Base-by-base conservation (phyloP, 2,329 filamentous ascomycete species). In the Zalaria obscura region DNA sequence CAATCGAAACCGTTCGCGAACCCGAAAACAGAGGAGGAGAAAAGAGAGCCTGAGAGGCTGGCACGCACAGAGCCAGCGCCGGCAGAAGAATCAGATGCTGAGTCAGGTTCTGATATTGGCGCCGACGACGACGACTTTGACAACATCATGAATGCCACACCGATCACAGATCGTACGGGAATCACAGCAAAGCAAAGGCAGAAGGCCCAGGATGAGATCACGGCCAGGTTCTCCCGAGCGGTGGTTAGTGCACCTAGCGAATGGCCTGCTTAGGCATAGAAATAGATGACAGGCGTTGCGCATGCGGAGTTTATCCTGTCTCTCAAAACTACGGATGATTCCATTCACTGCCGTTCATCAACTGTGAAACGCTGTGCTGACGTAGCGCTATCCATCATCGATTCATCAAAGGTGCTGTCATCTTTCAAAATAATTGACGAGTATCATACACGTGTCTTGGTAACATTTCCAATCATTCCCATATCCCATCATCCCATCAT, bases 111-210 rank as follows among this genome's bases (percentile, higher is more conserved):
- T 3, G 82, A 86, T 47, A 75, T 81, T 42, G 73, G 65, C 11
- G 72, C 66, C 6, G 73, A 77, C 10, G 81, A 91, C 41, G 82
- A 83, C 37, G 81, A 86, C 39, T 94, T 96, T 55, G 89, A 96
- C 55, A 81, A 81, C 50, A 93, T 98, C 60, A 93, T 95, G 55
- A 78, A 88, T 51, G 89, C 91, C 0, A 89, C 85, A 3, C 86
- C 86, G 0, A 76, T 93, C 11, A 95, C 88, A 0, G 89, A 95
- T 58, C 76, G 81, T 41, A 83, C 83, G 8, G 89, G 89, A 0
- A 79, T 82, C 36, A 65, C 70, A 34, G 72, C 75, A 2, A 77
- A 75, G 50, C 70, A 80, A 57, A 66, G 70, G 40, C 67, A 71
- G 46, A 69, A 65, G 38, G 63, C 59, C 34, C 67, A 68, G 46